Evolutionary conservation across 768 basidiomycete species (phyloP), one percentile per base, ranked within the genome.

Genomic region (Leccinum obscurum): DNA sequence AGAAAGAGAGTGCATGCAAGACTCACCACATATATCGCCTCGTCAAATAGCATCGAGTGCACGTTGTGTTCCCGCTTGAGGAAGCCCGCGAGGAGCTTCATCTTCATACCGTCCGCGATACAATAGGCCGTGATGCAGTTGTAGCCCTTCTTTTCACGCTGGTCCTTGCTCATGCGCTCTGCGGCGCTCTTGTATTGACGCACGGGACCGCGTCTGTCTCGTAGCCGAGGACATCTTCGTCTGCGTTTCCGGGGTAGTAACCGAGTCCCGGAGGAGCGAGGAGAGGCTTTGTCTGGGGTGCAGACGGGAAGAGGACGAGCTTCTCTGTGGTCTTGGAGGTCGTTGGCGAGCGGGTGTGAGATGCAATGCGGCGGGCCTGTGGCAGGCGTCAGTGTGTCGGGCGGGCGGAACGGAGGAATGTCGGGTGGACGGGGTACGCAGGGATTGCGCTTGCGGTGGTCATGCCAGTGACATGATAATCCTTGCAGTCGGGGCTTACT

Each of bases 1-100:
- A 5, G 20, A 24, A 11, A 2, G 46, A 24, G 20, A 53, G 17
- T 6, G 51, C 22, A 35, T 7, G 24, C 1, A 34, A 50, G 14
- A 82, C 92, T 77, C 62, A 95, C 95, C 58, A 87, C 90, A 78
- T 96, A 97, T 61, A 96, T 75, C 0, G 94, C 95, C 75, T 98
- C 95, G 71, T 97, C 95, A 65, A 93, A 98, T 1, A 93, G 83
- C 60, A 95, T 80, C 1, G 88, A 93, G 10, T 77, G 80, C 11
- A 95, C 93, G 57, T 95, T 96, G 71, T 98, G 95, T 70, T 98
- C 95, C 55, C 95, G 80, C 75, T 95, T 96, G 70, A 97, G 70
- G 69, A 95, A 96, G 2, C 88, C 86, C 10, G 89, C 86, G 22
- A 97, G 75, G 0, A 90, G 76, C 72, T 93, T 95, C 83, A 92